These are phyloP conservation scores for Sclerotinia trifoliorum DNA, from an alignment of 2,329 filamentous ascomycete species.

Conservation along the genomic window DNA sequence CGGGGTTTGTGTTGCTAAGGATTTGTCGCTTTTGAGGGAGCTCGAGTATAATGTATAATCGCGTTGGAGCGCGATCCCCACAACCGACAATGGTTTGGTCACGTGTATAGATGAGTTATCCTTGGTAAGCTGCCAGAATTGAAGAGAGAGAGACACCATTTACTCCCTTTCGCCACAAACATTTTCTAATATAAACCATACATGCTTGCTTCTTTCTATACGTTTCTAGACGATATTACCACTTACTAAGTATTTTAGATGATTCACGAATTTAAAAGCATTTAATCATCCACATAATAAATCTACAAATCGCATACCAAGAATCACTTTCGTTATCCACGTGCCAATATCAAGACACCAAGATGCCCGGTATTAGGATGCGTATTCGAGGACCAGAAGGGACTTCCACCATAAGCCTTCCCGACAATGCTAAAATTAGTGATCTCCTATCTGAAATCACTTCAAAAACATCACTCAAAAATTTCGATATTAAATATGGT, in stretches of 20 bases:
- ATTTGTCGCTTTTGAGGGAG: slow-evolving; percentile 12
- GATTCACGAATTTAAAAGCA: neutral
- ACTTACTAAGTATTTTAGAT: neutral
- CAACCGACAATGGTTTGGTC: neutral
- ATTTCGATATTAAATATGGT: slow-evolving; percentile 78
- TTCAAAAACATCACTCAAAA: slow-evolving; percentile 60
- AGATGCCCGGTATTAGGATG: slow-evolving; percentile 66
- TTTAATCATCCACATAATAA: neutral
- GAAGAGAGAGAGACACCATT: neutral
- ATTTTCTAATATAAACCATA: neutral
- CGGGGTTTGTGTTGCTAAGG: slow-evolving; percentile 17
- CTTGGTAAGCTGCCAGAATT: neutral
- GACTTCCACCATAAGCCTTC: slow-evolving; percentile 66
- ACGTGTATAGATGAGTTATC: neutral
- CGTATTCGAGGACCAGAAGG: slow-evolving; percentile 74
- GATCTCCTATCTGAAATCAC: slow-evolving; percentile 61
- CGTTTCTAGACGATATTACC: neutral
- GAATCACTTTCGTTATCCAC: neutral
- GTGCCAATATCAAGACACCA: slow-evolving; percentile 19
- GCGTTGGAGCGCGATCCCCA: slow-evolving; percentile 21
- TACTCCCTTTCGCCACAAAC: neutral
- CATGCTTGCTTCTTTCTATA: neutral
- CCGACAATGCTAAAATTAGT: slow-evolving; percentile 64
- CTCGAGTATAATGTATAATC: slow-evolving; percentile 20
- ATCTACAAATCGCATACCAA: neutral